Conservation (phyloP, 331 rosid genomes). For the Malus hybrid region DNA sequence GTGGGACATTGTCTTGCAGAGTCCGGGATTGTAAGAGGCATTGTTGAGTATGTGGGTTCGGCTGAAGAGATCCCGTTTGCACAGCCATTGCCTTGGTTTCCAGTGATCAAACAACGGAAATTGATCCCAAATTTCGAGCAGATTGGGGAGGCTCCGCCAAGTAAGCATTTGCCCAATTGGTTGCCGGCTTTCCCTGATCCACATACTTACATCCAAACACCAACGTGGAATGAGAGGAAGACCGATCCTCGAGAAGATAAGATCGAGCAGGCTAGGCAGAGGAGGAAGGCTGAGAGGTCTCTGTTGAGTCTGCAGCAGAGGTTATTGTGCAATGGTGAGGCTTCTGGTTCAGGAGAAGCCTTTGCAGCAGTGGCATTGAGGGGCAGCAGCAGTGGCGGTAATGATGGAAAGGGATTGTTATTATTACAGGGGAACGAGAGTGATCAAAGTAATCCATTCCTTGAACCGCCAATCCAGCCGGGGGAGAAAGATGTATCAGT, state of each 20-base stretch:
- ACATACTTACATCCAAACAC: constrained; percentile 73
- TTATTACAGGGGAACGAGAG: constrained; percentile 7
- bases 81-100: constrained; percentile 65
- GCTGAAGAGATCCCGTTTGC: constrained; percentile 61
- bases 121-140: constrained; percentile 58
- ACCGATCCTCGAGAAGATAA: constrained; percentile 74
- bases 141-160: constrained; percentile 64
- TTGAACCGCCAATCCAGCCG: constrained; percentile 26
- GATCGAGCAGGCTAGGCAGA: constrained; percentile 80
- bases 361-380: constrained; percentile 6
- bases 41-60: constrained; percentile 31
- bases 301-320: constrained; percentile 82
- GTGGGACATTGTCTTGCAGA: constrained; percentile 30
- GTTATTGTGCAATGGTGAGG: constrained; percentile 37
- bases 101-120: constrained; percentile 38
- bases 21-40: constrained; percentile 29
- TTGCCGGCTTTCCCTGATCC: constrained; percentile 93
- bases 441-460: constrained; percentile 30
- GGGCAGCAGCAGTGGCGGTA: not conserved
- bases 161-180: constrained; percentile 76
- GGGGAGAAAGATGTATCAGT: constrained; percentile 39
- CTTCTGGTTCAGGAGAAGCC: constrained; percentile 33
- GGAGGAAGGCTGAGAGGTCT: constrained; percentile 88
- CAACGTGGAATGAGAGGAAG: constrained; percentile 68
- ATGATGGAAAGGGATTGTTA: constrained; percentile 19